Evolutionary conservation across 2,329 filamentous ascomycete species (phyloP), one percentile per base, ranked within the genome.

Genomic region (Hymenoscyphus fraxineus): DNA sequence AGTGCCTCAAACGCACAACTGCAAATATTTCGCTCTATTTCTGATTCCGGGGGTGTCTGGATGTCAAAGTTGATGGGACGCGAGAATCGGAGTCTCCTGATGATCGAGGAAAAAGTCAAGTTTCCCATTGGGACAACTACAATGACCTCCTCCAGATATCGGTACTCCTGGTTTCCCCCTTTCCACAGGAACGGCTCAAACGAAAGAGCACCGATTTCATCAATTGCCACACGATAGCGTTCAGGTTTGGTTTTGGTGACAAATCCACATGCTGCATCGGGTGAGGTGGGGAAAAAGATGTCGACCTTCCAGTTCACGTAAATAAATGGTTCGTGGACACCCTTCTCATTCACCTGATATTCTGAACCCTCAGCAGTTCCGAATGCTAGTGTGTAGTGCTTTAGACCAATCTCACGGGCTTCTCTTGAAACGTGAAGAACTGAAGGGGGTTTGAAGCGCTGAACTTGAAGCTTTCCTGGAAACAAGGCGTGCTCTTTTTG

Each of bases 371-470:
- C 41, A 44, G 6, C 41, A 12, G 58, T 59, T 31, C 58, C 35
- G 64, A 67, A 4, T 61, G 70, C 10, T 60, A 70, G 38, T 68
- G 61, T 38, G 16, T 54, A 61, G 16, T 61, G 31, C 9, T 57
- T 54, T 3, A 61, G 35, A 31, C 47, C 32, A 13, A 60, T 27
- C n/a, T 6, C 27, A 9, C 58, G 32, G 27, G 19, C 62, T 47
- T 57, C 63, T 5, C 4, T 7, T 5, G 51, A 55, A 9, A 19
- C 31, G 51, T 55, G 51, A 6, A 55, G 51, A 32, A 55, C 22
- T 1, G 51, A 27, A 12, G 51, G 51, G 10, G 19, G 5, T 1
- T 32, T 27, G n/a, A 27, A 32, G 2, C 31, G 51, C n/a, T 55
- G 51, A 5, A 32, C 19, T 55, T 55, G 7, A 19, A 55, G 22